Conservation (phyloP, 257 asterid genomes). For the Capsicum rhomboideum region DNA sequence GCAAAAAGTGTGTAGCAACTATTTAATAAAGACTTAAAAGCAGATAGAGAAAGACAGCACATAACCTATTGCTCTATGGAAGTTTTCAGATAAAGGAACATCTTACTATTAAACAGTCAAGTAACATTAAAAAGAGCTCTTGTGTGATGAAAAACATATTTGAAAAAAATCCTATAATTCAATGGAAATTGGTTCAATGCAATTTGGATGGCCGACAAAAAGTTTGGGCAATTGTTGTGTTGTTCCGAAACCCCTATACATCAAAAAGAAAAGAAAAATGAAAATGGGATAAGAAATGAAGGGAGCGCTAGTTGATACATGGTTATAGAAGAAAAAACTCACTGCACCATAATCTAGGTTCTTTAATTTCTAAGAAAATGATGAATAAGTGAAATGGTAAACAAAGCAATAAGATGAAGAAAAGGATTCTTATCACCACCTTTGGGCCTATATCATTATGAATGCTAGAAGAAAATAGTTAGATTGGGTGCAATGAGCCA, state of each 20-base stretch:
- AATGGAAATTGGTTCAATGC: neutral
- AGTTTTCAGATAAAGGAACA: neutral
- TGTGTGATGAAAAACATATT: neutral
- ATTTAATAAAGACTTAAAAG: neutral
- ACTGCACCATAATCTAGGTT: neutral
- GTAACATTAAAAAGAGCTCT: neutral
- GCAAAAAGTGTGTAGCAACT: neutral
- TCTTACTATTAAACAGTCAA: neutral
- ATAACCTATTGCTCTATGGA: neutral
- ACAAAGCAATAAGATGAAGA: neutral
- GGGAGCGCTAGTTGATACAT: neutral
- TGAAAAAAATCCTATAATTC: neutral
- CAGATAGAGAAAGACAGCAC: neutral
- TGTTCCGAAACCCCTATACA: neutral
- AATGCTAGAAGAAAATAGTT: neutral
- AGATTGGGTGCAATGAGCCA: neutral
- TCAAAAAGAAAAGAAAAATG: neutral
- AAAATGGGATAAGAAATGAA: neutral
- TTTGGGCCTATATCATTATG: neutral
- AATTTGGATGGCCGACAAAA: neutral
- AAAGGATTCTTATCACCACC: neutral
- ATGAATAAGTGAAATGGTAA: neutral
- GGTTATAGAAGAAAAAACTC: neutral
- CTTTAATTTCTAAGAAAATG: neutral
- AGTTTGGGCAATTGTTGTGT: neutral